A percentile compares a stretch with the other conserved stretches of the same genome.
These are phyloP conservation scores for Dactylorhiza incarnata DNA, from an alignment of 106 monocot species.

Conservation along the genomic window DNA sequence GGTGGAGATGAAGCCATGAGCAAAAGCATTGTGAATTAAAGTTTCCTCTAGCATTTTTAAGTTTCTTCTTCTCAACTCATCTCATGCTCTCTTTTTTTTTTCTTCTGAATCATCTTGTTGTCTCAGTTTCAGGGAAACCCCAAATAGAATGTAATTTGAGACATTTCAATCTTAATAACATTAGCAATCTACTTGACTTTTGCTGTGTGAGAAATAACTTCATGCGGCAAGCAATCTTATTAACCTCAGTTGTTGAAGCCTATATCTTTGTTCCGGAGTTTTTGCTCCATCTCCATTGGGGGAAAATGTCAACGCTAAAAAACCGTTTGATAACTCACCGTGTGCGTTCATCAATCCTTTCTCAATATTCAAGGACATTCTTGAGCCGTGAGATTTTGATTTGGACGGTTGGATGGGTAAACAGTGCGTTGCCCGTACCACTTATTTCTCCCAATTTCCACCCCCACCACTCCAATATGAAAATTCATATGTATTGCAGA, in stretches of 20 bases:
- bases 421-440: too few relatives aligned
- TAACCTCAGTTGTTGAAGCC: neutral
- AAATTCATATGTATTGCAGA: too few relatives aligned
- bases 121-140: neutral
- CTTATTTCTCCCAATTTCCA: too few relatives aligned
- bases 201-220: neutral
- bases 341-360: too few relatives aligned
- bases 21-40: neutral
- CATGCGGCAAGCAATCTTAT: neutral
- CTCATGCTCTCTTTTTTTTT: neutral
- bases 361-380: too few relatives aligned
- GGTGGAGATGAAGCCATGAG: constrained; percentile 9
- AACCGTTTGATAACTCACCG: too few relatives aligned
- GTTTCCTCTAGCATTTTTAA: neutral
- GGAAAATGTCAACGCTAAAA: too few relatives aligned
- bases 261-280: neutral
- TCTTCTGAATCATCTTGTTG: neutral
- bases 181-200: neutral
- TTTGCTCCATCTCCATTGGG: too few relatives aligned
- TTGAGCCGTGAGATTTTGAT: too few relatives aligned
- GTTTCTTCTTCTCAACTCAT: neutral
- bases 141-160: neutral
- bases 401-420: too few relatives aligned
- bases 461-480: too few relatives aligned
- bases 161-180: neutral